Evolutionary conservation across 1,284 basidiomycete species (phyloP).

Genomic region (Schizopora paradoxa): DNA sequence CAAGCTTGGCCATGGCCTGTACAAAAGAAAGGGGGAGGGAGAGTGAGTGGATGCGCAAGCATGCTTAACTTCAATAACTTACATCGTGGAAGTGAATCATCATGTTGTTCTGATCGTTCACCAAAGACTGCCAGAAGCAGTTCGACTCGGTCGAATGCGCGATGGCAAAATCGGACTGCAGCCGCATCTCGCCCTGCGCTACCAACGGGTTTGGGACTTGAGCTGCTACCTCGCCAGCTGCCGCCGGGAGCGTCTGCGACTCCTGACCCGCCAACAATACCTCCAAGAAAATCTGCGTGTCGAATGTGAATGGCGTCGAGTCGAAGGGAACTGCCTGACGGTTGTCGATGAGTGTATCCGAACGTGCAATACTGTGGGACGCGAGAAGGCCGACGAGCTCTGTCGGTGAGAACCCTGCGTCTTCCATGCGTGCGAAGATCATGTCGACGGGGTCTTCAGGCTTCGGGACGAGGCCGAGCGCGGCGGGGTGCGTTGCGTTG

Average conservation of each 20-base stretch:
- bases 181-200: constrained; percentile 25
- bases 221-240: constrained; percentile 21
- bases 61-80: too few relatives aligned
- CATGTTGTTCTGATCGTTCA: constrained; percentile 31
- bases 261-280: constrained; percentile 18
- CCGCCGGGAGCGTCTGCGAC: constrained; percentile 17
- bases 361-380: constrained; percentile 19
- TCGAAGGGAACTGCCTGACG: constrained; percentile 19
- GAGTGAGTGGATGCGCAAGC: too few relatives aligned
- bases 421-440: constrained; percentile 25
- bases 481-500: constrained; percentile 23
- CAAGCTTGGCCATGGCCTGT: constrained; percentile 30
- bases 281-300: constrained; percentile 21
- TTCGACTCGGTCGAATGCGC: constrained; percentile 28
- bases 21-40: too few relatives aligned
- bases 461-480: constrained; percentile 25
- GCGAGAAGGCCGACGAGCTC: constrained; percentile 29
- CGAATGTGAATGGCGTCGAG: constrained; percentile 21
- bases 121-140: constrained; percentile 37
- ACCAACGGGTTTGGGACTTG: constrained; percentile 22
- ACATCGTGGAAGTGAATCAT: constrained; percentile 12
- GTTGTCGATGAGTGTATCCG: constrained; percentile 17
- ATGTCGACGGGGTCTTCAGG: constrained; percentile 25
- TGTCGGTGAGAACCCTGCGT: constrained; percentile 25
- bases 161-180: constrained; percentile 25